phyloP scores from a whole-genome alignment of 495 filamentous ascomycete genomes.

The Hypomontagnella monticulosa region DNA sequence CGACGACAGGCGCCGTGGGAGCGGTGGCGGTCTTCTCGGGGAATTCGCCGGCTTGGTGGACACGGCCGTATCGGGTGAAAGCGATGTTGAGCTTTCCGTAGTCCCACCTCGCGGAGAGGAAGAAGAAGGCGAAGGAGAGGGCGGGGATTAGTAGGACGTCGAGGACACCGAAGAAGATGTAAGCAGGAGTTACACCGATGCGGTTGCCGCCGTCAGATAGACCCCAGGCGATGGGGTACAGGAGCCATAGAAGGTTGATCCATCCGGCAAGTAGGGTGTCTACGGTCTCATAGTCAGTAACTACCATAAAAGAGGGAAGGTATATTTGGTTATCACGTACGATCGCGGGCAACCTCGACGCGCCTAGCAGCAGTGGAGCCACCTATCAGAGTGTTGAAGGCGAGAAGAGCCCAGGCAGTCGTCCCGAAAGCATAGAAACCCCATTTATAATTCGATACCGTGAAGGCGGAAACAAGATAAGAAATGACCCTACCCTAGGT shows the following conservation, averaged over 20 bases:
- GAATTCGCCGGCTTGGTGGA: slow-evolving; percentile 51
- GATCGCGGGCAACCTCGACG: slow-evolving; percentile 49
- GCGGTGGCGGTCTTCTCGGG: slow-evolving; percentile 56
- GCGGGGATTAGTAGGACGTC: slow-evolving; percentile 53
- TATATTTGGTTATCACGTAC: slow-evolving; percentile 15
- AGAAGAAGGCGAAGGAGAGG: slow-evolving; percentile 48
- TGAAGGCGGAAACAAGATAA: slow-evolving; percentile 57
- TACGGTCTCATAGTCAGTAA: slow-evolving; percentile 14
- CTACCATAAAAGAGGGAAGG: too few relatives aligned
- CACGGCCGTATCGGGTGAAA: slow-evolving; percentile 65
- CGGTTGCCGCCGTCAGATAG: slow-evolving; percentile 59
- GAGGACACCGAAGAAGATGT: slow-evolving; percentile 60
- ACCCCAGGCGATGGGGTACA: slow-evolving; percentile 60
- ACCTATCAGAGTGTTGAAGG: slow-evolving; percentile 44
- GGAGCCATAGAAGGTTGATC: slow-evolving; percentile 58
- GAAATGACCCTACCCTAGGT: slow-evolving; percentile 46
- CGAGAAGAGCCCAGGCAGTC: slow-evolving; percentile 49
- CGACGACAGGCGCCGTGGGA: slow-evolving; percentile 37
- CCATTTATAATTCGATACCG: slow-evolving; percentile 60
- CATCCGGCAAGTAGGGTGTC: slow-evolving; percentile 54
- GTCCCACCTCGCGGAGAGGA: slow-evolving; percentile 58
- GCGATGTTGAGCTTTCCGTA: slow-evolving; percentile 57
- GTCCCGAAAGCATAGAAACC: slow-evolving; percentile 60
- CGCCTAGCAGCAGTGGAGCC: slow-evolving; percentile 47
- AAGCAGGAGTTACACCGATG: slow-evolving; percentile 51